These are phyloP conservation scores for Puccinia triticina DNA, from an alignment of 1,284 basidiomycete species.

Conservation along the genomic window DNA sequence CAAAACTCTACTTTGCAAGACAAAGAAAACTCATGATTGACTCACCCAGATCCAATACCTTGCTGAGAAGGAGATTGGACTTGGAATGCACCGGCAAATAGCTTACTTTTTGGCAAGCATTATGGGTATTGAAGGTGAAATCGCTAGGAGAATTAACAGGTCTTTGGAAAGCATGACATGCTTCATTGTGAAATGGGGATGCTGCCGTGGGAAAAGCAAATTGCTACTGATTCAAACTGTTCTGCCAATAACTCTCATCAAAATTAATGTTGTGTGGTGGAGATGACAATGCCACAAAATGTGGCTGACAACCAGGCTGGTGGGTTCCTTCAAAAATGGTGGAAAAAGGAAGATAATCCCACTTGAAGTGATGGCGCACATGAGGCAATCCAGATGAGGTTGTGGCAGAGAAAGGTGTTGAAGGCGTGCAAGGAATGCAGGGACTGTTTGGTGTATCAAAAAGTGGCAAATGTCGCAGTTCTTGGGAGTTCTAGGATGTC, in stretches of 20 bases:
- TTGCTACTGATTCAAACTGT: neutral
- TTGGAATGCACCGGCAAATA: conserved; percentile 6
- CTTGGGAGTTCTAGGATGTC: conserved; percentile 8
- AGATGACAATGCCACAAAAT: conserved; percentile 34
- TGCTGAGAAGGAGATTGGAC: conserved; percentile 21
- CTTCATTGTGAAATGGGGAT: neutral
- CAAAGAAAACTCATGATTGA: neutral
- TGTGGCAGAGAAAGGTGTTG: neutral
- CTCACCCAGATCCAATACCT: conserved; percentile 28
- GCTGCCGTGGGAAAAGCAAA: neutral
- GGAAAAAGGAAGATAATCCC: conserved; percentile 24
- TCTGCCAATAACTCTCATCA: conserved; percentile 17
- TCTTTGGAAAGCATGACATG: neutral
- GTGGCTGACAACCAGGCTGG: conserved; percentile 30
- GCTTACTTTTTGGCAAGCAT: conserved; percentile 9
- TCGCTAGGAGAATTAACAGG: neutral
- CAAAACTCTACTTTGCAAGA: neutral
- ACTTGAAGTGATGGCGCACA: conserved; percentile 46
- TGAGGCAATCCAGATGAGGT: conserved; percentile 21
- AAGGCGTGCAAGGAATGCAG: conserved; percentile 24
- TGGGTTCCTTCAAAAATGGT: neutral
- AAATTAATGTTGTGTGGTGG: conserved; percentile 23
- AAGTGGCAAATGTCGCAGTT: conserved; percentile 13
- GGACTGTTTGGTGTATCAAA: conserved; percentile 27
- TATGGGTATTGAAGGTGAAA: neutral